Evolutionary conservation across 1,139 yeast species (phyloP), one percentile per base, ranked within the genome.

Genomic region (Zygosaccharomyces pseudobailii): DNA sequence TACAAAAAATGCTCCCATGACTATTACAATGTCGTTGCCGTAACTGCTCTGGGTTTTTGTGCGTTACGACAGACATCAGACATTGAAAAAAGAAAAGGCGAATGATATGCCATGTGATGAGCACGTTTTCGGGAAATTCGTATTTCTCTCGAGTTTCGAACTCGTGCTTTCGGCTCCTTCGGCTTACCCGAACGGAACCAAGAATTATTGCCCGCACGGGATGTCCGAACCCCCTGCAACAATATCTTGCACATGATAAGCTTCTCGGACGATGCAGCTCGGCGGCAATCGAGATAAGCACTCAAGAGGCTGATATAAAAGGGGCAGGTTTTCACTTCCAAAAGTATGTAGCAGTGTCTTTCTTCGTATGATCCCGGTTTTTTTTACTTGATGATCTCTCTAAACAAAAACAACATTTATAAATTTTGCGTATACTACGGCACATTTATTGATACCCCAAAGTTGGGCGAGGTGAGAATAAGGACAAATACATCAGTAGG

Each of bases 381-480:
- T 8, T 8, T 24, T 24, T 8, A 24, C 27, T 24, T 6, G 10
- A 44, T 44, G 47, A 44, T 44, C 22, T 40, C 47, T 10, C 31
- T 43, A 13, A 30, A 24, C 17, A 44, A 40, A n/a, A 22, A 40
- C 22, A 36, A 40, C n/a, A 5, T 19, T 3, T 24, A 38, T 9
- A 41, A 36, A 28, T 33, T 46, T 24, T 38, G 33, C 28, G 52
- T 49, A n/a, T 78, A 72, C 56, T 69, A 67, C 45, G 88, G 88
- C 1, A 73, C 81, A 0, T 71, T 81, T 51, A 74, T 77, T 5
- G 86, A 82, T 57, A 76, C 84, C 0, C 79, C 82, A 4, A 53
- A 45, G 2, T 59, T 80, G 7, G 77, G 77, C 1, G 55, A 64
- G 20, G 57, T 83, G 10, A 77, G 82, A 51, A 70, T 78, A 36